These are phyloP conservation scores for Sphagnum fallax DNA, from an alignment of 228 moss, liverwort and hornwort genomes.

Conservation along the genomic window DNA sequence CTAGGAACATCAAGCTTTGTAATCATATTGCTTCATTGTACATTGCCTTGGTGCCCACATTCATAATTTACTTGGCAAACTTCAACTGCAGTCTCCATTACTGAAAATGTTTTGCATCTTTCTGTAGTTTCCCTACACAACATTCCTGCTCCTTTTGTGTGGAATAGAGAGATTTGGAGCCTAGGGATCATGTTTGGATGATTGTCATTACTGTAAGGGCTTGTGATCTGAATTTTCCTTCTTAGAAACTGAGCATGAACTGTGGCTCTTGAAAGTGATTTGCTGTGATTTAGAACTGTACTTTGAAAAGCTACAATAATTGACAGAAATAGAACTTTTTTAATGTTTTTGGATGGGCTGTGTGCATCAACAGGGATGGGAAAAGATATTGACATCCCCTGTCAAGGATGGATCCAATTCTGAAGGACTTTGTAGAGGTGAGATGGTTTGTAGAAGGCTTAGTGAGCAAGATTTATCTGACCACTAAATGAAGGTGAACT, in stretches of 20 bases:
- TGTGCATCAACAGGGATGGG: conserved; percentile 1
- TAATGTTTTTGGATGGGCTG: not conserved
- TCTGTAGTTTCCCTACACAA: too few relatives aligned
- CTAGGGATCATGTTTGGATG: too few relatives aligned
- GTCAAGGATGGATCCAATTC: not conserved
- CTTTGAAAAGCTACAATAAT: not conserved
- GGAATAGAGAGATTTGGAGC: too few relatives aligned
- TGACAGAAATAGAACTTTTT: not conserved
- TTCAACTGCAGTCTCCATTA: too few relatives aligned
- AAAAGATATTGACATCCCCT: conserved; percentile 4
- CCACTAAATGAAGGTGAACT: not conserved
- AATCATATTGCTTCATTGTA: not conserved
- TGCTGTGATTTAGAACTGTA: not conserved
- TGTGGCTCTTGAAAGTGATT: not conserved
- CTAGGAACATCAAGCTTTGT: not conserved
- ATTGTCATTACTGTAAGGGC: not conserved
- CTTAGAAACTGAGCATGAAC: not conserved
- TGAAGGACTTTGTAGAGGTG: not conserved
- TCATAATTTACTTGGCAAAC: too few relatives aligned
- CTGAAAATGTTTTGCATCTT: too few relatives aligned
- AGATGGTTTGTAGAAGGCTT: not conserved
- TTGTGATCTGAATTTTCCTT: not conserved
- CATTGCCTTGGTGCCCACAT: not conserved
- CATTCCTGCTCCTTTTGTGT: too few relatives aligned
- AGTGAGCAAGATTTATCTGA: not conserved